Base-by-base conservation (phyloP, 805 yeast genomes). In the Schizosaccharomyces octosporus region DNA sequence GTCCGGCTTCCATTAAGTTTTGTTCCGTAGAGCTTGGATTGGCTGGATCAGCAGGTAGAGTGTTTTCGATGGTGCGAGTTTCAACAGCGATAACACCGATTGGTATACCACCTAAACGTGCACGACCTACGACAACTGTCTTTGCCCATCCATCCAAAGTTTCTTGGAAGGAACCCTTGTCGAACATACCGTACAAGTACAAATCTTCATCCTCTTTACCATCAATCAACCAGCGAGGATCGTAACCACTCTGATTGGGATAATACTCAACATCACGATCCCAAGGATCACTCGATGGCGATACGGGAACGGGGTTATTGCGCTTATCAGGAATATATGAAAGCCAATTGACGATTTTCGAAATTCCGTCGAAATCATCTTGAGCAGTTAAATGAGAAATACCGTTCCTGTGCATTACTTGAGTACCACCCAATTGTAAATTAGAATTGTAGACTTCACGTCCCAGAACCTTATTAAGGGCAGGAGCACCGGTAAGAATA, bases 91-190 rank as follows among this genome's bases (percentile, higher is more conserved):
- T 87, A 59, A 93, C 94, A 79, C 99, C 99, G 71, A 93, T 79
- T 67, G 99, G 98, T 68, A 93, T 88, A 78, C 99, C 99, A 68
- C 98, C 98, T 61, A 93, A 78, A 72, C 98, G 84, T 42, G 98
- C 98, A 75, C 99, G 84, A 70, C 99, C 99, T 66, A 90, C 95
- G 68, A 90, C 95, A 64, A 94, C 97, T 77, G 97, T 96, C 70
- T 81, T 83, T 61, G 99, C 98, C 99, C 99, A 93, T 39, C 98
- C 99, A 39, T 90, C 82, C 63, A 93, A 79, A 11, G 97, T 88
- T 75, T 93, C 99, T 71, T 83, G 90, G 85, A 93, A 93, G 5
- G 97, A 89, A 64, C 76, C 84, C 71, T 81, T 83, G 75, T 93
- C 99, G 67, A 93, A 94, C 72, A 93, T 72, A 76, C 99, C 99